These are phyloP conservation scores for Podospora appendiculata DNA, from an alignment of 495 filamentous ascomycete genomes.

Conservation along the genomic window DNA sequence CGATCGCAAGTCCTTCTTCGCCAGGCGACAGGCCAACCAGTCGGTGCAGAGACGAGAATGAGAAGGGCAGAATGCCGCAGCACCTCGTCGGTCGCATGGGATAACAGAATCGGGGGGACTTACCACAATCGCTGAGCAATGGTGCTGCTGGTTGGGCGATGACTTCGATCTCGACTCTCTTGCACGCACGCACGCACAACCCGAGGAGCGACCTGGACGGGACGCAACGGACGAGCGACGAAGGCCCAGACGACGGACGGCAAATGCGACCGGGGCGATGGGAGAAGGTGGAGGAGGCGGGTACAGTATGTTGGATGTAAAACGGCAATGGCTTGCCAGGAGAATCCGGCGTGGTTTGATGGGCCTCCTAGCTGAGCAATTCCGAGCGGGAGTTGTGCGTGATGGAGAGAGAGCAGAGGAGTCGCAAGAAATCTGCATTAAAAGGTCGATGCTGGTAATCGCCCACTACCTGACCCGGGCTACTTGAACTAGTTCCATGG, in stretches of 20 bases:
- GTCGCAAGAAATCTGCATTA: slow-evolving; percentile 23
- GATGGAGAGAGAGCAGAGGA: slow-evolving; percentile 18
- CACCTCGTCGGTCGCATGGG: slow-evolving; percentile 29
- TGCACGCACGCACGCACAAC: slow-evolving; percentile 8
- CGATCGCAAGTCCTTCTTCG: not conserved
- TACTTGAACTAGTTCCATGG: too few relatives aligned
- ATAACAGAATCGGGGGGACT: slow-evolving; percentile 25
- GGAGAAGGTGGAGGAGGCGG: not conserved
- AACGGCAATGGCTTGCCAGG: slow-evolving; percentile 18
- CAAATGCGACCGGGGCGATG: slow-evolving; percentile 3
- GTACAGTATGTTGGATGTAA: slow-evolving; percentile 4
- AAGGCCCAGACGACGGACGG: not conserved
- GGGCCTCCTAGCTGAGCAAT: slow-evolving; percentile 19
- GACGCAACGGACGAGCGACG: slow-evolving; percentile 14
- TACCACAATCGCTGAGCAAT: slow-evolving; percentile 26
- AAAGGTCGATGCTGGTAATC: slow-evolving; percentile 25
- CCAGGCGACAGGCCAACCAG: not conserved
- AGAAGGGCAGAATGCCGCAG: slow-evolving; percentile 6
- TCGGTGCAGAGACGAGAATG: slow-evolving; percentile 7
- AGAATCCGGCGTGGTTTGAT: slow-evolving; percentile 15
- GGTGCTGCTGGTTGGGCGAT: slow-evolving; percentile 20
- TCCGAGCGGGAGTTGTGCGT: slow-evolving; percentile 19
- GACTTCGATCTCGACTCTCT: slow-evolving; percentile 16
- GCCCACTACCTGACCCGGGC: slow-evolving; percentile 10
- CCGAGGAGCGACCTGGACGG: slow-evolving; percentile 2